Evolutionary conservation across 1,284 basidiomycete species (phyloP), one percentile per base, ranked within the genome.

Genomic region (Clitocybe nebularis): DNA sequence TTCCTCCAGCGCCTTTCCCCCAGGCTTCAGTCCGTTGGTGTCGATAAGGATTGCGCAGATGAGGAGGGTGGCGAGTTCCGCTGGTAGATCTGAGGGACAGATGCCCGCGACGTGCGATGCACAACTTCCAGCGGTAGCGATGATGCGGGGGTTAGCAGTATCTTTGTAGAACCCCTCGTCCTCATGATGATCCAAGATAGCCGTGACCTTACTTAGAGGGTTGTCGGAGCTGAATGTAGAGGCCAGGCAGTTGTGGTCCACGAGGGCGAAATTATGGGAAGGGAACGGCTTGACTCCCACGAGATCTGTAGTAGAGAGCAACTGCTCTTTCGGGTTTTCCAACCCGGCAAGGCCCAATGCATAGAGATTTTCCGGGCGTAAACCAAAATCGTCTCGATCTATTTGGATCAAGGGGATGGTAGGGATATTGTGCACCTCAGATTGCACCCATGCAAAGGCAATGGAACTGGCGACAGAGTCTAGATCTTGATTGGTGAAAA

Each of bases 151-250:
- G 7, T 72, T 60, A 0, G 91, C 89, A 3, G 69, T 67, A 43
- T 75, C 73, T 4, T 58, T 58, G 59, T 95, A 79, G 2, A 74
- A 66, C 0, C 75, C 74, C 52, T 94, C 93, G 63, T 98, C 93
- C 30, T 77, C 82, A 61, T 99, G 94, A 60, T 99, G 95, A 61
- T 99, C 95, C n/a, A 99, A 67, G 39, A 98, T 72, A 2, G 86
- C 82, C 1, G 79, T 70, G 3, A 98, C 91, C 6, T 64, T 62
- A 1, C 68, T 63, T 17, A 62, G 58, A 4, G 71, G 61, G 30
- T 71, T 63, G 20, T 64, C 58, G 5, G 51, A 42, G 1, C 66
- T 55, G 57, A 85, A 87, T 3, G 58, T 56, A 0, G 75, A 57
- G n/a, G 72, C 67, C 10, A 95, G 72, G 7, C 71, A 70, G 57